Evolutionary conservation across 139 green algal species (phyloP).

Genomic region (Tetradesmus lagerheimii): DNA sequence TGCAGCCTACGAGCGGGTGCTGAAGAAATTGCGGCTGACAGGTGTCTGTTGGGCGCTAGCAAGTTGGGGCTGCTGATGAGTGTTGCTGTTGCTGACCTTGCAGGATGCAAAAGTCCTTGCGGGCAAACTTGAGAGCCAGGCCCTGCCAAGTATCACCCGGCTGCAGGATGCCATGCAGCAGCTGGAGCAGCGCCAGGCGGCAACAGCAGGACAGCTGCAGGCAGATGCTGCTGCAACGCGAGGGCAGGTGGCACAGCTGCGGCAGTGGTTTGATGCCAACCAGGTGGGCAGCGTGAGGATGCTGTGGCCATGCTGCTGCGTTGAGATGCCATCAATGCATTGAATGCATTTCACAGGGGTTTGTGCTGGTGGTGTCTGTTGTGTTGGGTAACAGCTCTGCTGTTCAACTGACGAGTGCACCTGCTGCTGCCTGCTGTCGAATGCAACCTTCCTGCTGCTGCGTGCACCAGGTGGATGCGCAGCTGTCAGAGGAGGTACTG

Average conservation of each 20-base stretch:
- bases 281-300: constrained; percentile 3
- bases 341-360: too few species aligned
- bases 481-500: constrained; percentile 40
- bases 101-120: constrained; percentile 12
- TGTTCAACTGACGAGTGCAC: neutral
- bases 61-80: neutral
- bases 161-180: constrained; percentile 3
- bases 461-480: constrained; percentile 29
- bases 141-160: neutral
- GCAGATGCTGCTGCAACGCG: constrained; percentile 25
- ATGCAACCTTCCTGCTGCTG: neutral
- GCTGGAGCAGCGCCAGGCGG: constrained; percentile 11
- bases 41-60: neutral
- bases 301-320: neutral
- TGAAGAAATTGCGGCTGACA: too few species aligned
- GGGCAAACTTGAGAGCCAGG: constrained; percentile 7
- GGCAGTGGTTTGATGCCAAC: constrained; percentile 47
- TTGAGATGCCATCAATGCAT: too few species aligned
- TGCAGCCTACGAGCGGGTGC: too few species aligned
- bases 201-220: neutral
- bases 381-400: neutral
- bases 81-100: neutral
- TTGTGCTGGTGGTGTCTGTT: neutral
- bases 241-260: constrained; percentile 19
- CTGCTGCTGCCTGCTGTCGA: neutral